Conservation (phyloP, 2,329 filamentous ascomycete species). For the Hypomyces rosellus region DNA sequence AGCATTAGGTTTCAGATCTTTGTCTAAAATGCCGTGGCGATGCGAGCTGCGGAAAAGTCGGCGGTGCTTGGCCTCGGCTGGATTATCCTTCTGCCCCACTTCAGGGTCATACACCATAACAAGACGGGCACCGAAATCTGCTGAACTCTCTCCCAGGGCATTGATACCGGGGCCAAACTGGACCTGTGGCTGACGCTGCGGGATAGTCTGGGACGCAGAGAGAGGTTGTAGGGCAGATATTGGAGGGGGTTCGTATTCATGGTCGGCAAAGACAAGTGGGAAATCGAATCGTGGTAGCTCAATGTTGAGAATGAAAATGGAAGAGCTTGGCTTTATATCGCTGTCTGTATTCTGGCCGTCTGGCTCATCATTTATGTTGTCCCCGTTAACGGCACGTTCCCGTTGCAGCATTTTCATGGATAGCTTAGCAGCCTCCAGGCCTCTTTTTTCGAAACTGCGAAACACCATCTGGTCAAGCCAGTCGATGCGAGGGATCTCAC, state of each 20-base stretch:
- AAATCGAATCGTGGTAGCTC: slow-evolving; percentile 95
- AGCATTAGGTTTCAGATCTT: slow-evolving; percentile 91
- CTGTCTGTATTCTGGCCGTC: slow-evolving; percentile 24
- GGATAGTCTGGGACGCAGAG: slow-evolving; percentile 53
- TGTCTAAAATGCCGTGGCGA: slow-evolving; percentile 87
- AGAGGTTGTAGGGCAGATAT: slow-evolving; percentile 66
- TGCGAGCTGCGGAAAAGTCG: slow-evolving; percentile 83
- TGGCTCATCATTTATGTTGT: slow-evolving; percentile 19
- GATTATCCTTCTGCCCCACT: slow-evolving; percentile 82
- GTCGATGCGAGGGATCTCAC: slow-evolving; percentile 84
- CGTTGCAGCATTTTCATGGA: slow-evolving; percentile 54
- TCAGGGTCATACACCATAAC: slow-evolving; percentile 92
- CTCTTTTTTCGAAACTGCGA: slow-evolving; percentile 75
- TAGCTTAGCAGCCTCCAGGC: slow-evolving; percentile 56
- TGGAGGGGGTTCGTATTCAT: slow-evolving; percentile 82
- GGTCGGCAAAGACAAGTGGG: slow-evolving; percentile 88
- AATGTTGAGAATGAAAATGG: slow-evolving; percentile 75
- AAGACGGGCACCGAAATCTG: slow-evolving; percentile 51
- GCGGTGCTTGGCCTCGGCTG: slow-evolving; percentile 90
- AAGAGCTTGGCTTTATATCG: slow-evolving; percentile 42
- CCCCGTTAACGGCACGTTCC: slow-evolving; percentile 31
- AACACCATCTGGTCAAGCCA: slow-evolving; percentile 97
- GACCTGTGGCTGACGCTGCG: slow-evolving; percentile 81
- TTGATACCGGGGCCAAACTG: slow-evolving; percentile 87
- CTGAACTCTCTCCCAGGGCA: slow-evolving; percentile 48